Conservation (phyloP, 176 grass and related monocot species). For the Oryza meridionalis region DNA sequence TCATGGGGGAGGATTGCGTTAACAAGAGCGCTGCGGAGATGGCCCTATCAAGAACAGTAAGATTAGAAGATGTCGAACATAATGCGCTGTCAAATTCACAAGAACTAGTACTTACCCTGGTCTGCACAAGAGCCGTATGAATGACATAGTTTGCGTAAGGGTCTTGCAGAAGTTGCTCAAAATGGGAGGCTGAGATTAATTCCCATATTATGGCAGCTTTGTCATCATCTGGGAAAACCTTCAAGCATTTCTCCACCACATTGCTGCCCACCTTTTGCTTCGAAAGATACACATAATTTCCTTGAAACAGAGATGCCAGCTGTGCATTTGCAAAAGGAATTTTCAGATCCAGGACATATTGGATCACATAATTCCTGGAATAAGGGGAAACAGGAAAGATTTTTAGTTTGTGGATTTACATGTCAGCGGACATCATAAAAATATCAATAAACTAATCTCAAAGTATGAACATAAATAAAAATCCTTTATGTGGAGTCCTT, state of each 20-base stretch:
- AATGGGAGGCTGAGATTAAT: slow-evolving; percentile 57
- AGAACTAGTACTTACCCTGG: slow-evolving; percentile 53
- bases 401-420: neutral
- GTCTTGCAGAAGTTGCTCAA: slow-evolving; percentile 84
- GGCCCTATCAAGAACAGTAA: slow-evolving; percentile 51
- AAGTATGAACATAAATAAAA: neutral
- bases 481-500: neutral
- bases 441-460: neutral
- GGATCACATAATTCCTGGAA: slow-evolving; percentile 92
- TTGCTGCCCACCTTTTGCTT: slow-evolving; percentile 96
- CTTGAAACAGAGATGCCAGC: slow-evolving; percentile 73
- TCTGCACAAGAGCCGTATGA: slow-evolving; percentile 66
- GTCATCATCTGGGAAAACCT: slow-evolving; percentile 58
- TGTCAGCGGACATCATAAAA: neutral
- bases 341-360: slow-evolving; percentile 68
- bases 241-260: slow-evolving; percentile 94
- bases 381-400: neutral
- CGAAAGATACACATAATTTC: slow-evolving; percentile 73
- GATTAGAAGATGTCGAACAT: neutral
- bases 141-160: slow-evolving; percentile 91
- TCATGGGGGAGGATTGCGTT: slow-evolving; percentile 69
- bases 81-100: neutral
- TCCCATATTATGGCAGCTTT: slow-evolving; percentile 69
- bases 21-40: slow-evolving; percentile 46
- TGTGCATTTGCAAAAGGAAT: slow-evolving; percentile 63